Evolutionary conservation across 169 alveolate genomes (phyloP), one percentile per base, ranked within the genome.

Genomic region (Cryptosporidium xiaoi): DNA sequence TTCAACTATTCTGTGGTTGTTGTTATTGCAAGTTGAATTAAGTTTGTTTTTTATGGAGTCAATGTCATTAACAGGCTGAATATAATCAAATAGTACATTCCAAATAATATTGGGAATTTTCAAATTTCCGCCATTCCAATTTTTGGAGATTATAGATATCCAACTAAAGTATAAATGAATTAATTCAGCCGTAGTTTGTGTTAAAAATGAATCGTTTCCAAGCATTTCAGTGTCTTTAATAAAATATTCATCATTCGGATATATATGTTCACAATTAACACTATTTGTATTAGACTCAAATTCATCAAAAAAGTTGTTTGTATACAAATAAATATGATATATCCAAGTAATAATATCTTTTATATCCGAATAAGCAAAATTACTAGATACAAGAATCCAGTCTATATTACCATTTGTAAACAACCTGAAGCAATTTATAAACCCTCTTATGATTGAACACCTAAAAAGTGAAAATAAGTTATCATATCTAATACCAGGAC

Each of bases 271-370:
- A 8, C 10, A 3, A 40, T 1, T 40, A 8, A 40, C 48, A 40
- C 48, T 8, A 40, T 40, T 40, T 40, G 48, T 40, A 40, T 40
- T 40, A 8, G 48, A 40, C 1, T 40, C 48, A 40, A 40, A 40
- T 7, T 44, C 53, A 20, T 67, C 82, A 20, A 67, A 50, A 18
- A 58, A 67, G 5, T 31, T n/a, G 48, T 53, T 56, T 3, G 55
- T 40, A 31, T 77, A 48, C 24, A 77, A 36, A 29, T 56, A 56
- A 12, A 77, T 5, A 12, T 62, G 50, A 48, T 77, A 62, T 18
- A 77, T 77, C 87, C 87, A 77, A 48, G 50, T 24, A 58, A 77
- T 60, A n/a, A 77, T 77, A n/a, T 36, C 69, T 51, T 77, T 62
- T n/a, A 56, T 60, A 3, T 62, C 87, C 1, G 77, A 29, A 27